phyloP scores from a whole-genome alignment of 371 early-diverging fungal species.

The Mucor irregularis region DNA sequence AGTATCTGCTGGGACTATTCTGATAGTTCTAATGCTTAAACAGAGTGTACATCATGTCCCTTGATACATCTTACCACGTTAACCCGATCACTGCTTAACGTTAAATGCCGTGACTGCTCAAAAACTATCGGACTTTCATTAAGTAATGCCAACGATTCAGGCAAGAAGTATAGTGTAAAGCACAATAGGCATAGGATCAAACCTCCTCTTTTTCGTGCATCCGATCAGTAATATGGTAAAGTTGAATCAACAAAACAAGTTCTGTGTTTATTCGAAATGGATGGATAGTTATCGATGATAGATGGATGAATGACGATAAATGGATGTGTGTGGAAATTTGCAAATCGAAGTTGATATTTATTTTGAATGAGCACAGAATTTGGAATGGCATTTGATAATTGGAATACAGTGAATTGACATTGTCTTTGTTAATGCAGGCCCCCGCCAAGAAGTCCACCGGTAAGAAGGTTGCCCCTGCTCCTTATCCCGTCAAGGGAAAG shows the following conservation, averaged over 20 bases:
- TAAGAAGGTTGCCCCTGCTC: slow-evolving; percentile 95
- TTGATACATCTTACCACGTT: too few species aligned
- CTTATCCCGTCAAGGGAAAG: slow-evolving; percentile 75
- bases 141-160: too few species aligned
- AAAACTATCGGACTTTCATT: too few species aligned
- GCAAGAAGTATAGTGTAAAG: background rate
- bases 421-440: slow-evolving; percentile 3
- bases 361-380: background rate
- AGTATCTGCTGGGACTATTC: too few species aligned
- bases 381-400: background rate
- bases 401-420: background rate
- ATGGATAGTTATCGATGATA: slow-evolving; percentile 7
- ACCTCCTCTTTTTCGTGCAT: slow-evolving; percentile 27
- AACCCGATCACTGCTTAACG: too few species aligned
- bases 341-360: background rate
- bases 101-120: too few species aligned
- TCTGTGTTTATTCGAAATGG: background rate
- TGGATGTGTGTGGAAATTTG: background rate
- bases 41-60: too few species aligned
- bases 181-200: background rate
- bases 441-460: slow-evolving; percentile 54
- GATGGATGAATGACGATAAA: background rate
- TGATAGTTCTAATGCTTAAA: too few species aligned
- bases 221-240: slow-evolving; percentile 22
- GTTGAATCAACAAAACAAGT: background rate